Percentiles rank a stretch among this genome's conserved stretches.
Conservation (phyloP, 2,329 filamentous ascomycete species). For the Cordyceps farinosa region DNA sequence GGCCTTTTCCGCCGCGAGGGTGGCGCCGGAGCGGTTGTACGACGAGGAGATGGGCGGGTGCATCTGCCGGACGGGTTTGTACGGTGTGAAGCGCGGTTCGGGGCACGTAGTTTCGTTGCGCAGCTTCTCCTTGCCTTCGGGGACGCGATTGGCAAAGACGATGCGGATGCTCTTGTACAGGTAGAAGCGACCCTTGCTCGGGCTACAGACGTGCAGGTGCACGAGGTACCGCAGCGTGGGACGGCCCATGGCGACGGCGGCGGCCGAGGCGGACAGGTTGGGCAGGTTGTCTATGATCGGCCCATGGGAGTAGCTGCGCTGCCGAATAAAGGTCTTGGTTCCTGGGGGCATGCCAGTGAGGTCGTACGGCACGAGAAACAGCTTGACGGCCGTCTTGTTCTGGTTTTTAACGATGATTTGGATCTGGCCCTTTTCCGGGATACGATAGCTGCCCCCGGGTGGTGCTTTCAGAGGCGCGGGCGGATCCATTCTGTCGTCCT, state of each 20-base stretch:
- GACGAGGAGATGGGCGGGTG: slow-evolving; percentile 31
- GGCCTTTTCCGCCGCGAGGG: slow-evolving; percentile 56
- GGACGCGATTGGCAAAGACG: slow-evolving; percentile 94
- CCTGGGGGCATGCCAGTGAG: slow-evolving; percentile 87
- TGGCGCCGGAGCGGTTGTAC: slow-evolving; percentile 39
- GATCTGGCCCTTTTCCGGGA: slow-evolving; percentile 88
- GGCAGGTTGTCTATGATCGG: slow-evolving; percentile 70
- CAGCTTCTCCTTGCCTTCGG: slow-evolving; percentile 90
- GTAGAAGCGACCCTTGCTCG: slow-evolving; percentile 77
- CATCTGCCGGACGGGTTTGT: slow-evolving; percentile 65
- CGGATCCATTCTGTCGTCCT: slow-evolving; percentile 11
- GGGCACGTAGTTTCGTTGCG: slow-evolving; percentile 86
- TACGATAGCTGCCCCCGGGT: slow-evolving; percentile 86
- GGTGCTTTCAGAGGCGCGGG: slow-evolving; percentile 55
- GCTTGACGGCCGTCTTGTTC: slow-evolving; percentile 95
- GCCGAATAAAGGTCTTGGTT: slow-evolving; percentile 92
- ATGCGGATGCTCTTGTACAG: slow-evolving; percentile 90
- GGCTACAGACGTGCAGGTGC: slow-evolving; percentile 89
- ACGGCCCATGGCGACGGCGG: slow-evolving; percentile 41
- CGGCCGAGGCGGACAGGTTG: slow-evolving; percentile 25
- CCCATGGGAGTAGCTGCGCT: slow-evolving; percentile 86
- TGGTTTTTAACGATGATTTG: slow-evolving; percentile 98
- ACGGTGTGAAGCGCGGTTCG: slow-evolving; percentile 80
- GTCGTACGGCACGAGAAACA: slow-evolving; percentile 93
- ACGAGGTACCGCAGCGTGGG: slow-evolving; percentile 85